Base-by-base conservation (phyloP, 2,329 filamentous ascomycete genomes). In the Chaetomiaceae sp. region DNA sequence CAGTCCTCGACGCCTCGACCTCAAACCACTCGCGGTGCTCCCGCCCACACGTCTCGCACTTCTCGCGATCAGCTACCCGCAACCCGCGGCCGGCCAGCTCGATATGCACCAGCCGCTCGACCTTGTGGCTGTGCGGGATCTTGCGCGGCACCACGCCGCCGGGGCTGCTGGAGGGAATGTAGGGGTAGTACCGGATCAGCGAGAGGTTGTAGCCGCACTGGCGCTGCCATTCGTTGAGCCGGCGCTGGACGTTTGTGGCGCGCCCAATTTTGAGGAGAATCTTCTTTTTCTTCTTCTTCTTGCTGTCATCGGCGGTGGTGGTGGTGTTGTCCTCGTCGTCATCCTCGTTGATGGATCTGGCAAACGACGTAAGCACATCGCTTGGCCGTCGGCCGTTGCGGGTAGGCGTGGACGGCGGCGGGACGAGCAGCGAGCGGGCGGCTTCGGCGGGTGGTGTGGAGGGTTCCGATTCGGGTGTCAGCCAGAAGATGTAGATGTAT, bases 401-500 rank as follows among this genome's bases (percentile, higher is more conserved):
- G 68, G 65, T 11, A 48, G 68, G 70, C 38, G 73, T 65, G 2
- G 77, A 41, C 1, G 60, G 73, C 1, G 60, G 73, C 0, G 82
- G 78, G 0, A 75, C 70, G 37, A 85, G 75, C 44, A 87, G 73
- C 10, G 80, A 78, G 8, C 81, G 75, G 18, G 81, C 79, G 38
- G 82, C 74, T 58, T 82, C 84, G 32, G 75, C 74, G 0, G 84
- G 76, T 0, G 81, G 76, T 1, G 77, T 73, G 0, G 79, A 68
- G 0, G 76, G 67, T 7, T 81, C 71, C 2, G 77, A 78, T 32
- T 80, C 75, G 29, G 90, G 84, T 0, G 90, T 96, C 20, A 96
- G 78, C 90, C 92, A 96, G 77, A 97, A 99, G 70, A 99, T 95
- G 77, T 99, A 99, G 61, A 99, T 97, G 72, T 94, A 99, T 33